A percentile compares a stretch with the other conserved stretches of the same genome.
phyloP scores from a whole-genome alignment of 2,329 filamentous ascomycete species.

The Drechmeria coniospora region DNA sequence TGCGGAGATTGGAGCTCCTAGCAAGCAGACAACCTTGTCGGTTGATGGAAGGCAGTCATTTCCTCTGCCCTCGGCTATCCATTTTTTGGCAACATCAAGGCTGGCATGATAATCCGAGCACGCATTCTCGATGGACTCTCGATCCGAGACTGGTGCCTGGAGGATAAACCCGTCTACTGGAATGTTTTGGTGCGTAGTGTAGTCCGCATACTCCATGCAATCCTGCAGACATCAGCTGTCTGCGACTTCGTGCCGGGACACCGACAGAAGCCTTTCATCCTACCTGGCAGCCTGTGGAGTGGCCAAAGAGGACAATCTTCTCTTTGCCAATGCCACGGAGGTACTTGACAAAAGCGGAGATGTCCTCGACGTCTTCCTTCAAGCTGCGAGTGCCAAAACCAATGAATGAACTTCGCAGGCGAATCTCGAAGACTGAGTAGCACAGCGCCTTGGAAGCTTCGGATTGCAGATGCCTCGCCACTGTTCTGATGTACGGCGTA shows the following conservation, averaged over 20 bases:
- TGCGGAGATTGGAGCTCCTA: constrained; percentile 33
- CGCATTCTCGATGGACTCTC: constrained; percentile 42
- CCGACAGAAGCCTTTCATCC: not conserved
- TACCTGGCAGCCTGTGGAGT: constrained; percentile 44
- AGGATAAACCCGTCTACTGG: constrained; percentile 62
- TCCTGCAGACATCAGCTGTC: constrained; percentile 22
- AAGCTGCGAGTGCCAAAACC: constrained; percentile 36
- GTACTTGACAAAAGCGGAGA: constrained; percentile 36
- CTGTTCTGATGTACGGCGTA: constrained; percentile 36
- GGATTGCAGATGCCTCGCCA: constrained; percentile 30
- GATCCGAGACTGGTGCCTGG: constrained; percentile 66
- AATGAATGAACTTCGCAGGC: constrained; percentile 37
- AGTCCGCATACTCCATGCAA: constrained; percentile 37
- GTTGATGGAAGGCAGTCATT: constrained; percentile 39
- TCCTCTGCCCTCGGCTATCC: constrained; percentile 38
- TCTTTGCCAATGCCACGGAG: constrained; percentile 32
- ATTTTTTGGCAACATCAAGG: constrained; percentile 32
- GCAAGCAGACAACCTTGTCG: constrained; percentile 23
- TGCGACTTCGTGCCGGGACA: not conserved
- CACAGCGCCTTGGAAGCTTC: constrained; percentile 19
- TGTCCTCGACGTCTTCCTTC: constrained; percentile 36
- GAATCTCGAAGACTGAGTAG: constrained; percentile 42
- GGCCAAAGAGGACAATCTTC: constrained; percentile 40
- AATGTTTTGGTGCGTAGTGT: constrained; percentile 24
- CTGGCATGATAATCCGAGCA: constrained; percentile 29